Evolutionary conservation across 306 rosid species (phyloP).

Genomic region (Begonia peltatifolia): DNA sequence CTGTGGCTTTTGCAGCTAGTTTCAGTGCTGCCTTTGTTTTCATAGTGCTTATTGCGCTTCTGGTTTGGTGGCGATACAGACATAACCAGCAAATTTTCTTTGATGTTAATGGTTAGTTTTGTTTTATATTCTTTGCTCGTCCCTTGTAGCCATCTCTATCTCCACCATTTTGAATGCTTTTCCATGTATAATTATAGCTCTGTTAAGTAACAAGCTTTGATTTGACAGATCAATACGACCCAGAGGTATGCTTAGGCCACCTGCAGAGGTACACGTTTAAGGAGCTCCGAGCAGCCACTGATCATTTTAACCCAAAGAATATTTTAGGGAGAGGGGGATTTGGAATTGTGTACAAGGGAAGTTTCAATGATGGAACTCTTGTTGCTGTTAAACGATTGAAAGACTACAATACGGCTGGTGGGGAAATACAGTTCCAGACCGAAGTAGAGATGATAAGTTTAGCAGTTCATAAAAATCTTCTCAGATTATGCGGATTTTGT

Average conservation of each 20-base stretch:
- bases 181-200: neutral
- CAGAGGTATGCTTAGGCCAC: conserved; percentile 93
- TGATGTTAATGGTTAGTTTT: conserved; percentile 69
- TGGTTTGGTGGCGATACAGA: conserved; percentile 86
- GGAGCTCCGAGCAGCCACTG: conserved; percentile 92
- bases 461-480: conserved; percentile 92
- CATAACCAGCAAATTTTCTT: conserved; percentile 93
- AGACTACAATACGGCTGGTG: conserved; percentile 85
- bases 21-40: conserved; percentile 57
- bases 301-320: conserved; percentile 86
- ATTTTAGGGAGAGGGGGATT: conserved; percentile 95
- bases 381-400: conserved; percentile 92
- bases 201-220: neutral
- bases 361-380: conserved; percentile 64
- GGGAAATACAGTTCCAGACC: conserved; percentile 97
- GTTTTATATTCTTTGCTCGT: neutral
- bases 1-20: conserved; percentile 76
- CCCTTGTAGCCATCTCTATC: no score
- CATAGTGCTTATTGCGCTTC: conserved; percentile 39
- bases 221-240: conserved; percentile 84
- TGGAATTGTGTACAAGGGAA: conserved; percentile 90
- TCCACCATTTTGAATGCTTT: neutral
- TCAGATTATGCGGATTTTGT: conserved; percentile 85
- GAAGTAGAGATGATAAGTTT: conserved; percentile 97
- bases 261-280: conserved; percentile 77